A percentile compares a stretch with the other conserved stretches of the same genome.
Evolutionary conservation across 768 basidiomycete species (phyloP).

Genomic region (Mycena floridula): DNA sequence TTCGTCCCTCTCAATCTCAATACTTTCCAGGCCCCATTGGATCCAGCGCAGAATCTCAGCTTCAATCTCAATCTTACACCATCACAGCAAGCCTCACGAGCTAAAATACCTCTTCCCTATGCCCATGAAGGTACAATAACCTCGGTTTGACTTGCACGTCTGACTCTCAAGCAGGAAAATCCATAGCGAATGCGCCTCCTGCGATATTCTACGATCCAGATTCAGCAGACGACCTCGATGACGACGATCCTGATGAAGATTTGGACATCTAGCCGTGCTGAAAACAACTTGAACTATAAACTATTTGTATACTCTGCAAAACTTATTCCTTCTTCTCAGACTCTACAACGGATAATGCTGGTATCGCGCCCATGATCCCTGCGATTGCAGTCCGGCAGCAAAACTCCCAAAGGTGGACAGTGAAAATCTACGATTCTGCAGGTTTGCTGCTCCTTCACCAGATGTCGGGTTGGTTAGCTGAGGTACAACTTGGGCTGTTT

Average conservation of each 20-base stretch:
- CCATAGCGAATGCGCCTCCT: conserved; percentile 22
- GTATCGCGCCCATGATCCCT: background rate
- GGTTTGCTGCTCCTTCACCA: too few species aligned
- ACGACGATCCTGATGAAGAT: conserved; percentile 95
- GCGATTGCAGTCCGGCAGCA: background rate
- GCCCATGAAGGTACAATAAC: conserved; percentile 69
- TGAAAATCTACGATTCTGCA: background rate
- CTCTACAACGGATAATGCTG: too few species aligned
- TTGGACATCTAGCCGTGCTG: conserved; percentile 67
- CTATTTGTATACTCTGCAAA: too few species aligned
- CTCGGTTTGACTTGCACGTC: background rate
- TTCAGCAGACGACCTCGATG: conserved; percentile 90
- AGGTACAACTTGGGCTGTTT: too few species aligned
- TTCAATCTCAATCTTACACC: conserved; percentile 87
- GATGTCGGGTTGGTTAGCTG: too few species aligned
- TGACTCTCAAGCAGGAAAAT: background rate
- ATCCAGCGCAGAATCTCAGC: conserved; percentile 65
- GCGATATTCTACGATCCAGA: conserved; percentile 88
- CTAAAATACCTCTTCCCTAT: conserved; percentile 85
- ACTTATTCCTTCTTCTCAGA: too few species aligned
- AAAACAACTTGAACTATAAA: background rate
- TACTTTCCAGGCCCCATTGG: conserved; percentile 29
- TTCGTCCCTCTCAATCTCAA: background rate
- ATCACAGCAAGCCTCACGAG: conserved; percentile 73
- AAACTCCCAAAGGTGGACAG: background rate